These are phyloP conservation scores for Phytophthora macrochlamydospora DNA, from an alignment of 352 stramenopile genomes.

Conservation along the genomic window DNA sequence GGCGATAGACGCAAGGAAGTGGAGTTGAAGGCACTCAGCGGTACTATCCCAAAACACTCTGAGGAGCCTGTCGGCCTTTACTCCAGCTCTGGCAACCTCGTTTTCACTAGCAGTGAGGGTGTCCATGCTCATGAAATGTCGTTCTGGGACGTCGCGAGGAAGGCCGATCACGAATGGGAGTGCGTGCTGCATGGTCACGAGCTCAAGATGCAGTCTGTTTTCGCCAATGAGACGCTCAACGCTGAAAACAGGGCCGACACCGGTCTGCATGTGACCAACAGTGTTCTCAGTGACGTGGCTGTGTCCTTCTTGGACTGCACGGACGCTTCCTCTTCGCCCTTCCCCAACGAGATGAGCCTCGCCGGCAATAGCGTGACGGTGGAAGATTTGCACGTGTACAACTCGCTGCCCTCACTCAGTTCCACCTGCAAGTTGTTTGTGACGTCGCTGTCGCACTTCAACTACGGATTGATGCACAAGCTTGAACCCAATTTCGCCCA, in stretches of 20 bases:
- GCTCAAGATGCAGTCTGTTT: conserved; percentile 66
- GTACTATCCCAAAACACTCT: conserved; percentile 7
- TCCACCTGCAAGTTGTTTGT: conserved; percentile 59
- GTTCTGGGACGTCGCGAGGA: conserved; percentile 64
- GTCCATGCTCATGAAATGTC: conserved; percentile 29
- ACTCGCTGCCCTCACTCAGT: conserved; percentile 55
- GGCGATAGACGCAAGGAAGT: conserved; percentile 47
- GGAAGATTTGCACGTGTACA: conserved; percentile 62
- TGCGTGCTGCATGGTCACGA: conserved; percentile 53
- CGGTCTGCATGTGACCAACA: conserved; percentile 42
- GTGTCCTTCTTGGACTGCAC: conserved; percentile 39
- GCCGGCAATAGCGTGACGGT: conserved; percentile 34
- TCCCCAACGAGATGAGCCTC: conserved; percentile 26
- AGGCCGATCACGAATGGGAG: conserved; percentile 54
- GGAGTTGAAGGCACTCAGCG: conserved; percentile 19
- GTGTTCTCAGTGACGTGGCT: conserved; percentile 50
- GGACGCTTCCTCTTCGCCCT: conserved; percentile 14
- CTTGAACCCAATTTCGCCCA: conserved; percentile 36
- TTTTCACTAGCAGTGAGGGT: conserved; percentile 61
- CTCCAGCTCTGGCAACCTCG: conserved; percentile 42
- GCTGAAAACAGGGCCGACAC: conserved; percentile 34
- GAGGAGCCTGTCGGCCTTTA: conserved; percentile 55
- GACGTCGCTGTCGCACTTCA: conserved; percentile 53
- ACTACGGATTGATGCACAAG: conserved; percentile 74
- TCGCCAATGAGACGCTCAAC: conserved; percentile 63